Evolutionary conservation across 805 yeast genomes (phyloP), one percentile per base, ranked within the genome.

Genomic region (Candida takata): DNA sequence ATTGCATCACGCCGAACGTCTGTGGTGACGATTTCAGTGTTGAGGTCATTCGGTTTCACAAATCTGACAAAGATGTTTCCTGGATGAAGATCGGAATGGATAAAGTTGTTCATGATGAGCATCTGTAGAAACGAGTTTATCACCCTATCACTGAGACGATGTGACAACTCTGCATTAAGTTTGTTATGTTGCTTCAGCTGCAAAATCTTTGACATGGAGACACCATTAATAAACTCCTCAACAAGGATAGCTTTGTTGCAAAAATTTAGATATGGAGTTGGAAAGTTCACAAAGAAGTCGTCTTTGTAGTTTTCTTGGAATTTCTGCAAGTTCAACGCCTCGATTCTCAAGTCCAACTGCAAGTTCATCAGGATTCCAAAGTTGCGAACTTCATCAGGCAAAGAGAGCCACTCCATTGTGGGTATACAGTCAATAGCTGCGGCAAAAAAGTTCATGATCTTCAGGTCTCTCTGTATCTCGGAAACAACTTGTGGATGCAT

Each of bases 71-170:
- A 74, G 52, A 92, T 84, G 57, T 92, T 92, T 4, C 99, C 99
- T 0, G 98, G 97, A 48, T 92, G 99, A 40, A 92, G 66, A 61
- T 92, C 99, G 0, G 97, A 90, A 57, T 92, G 99, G 29, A 88
- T 85, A 58, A 92, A 92, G 57, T 92, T 88, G 61, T 92, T 95
- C 36, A 90, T 60, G 34, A 92, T 81, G 43, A 92, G 67, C 99
- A 92, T 92, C 50, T 87, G 83, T 44, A 92, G 65, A 49, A 92
- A 92, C 4, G 97, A 84, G 55, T 92, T 95, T 17, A 92, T 74
- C 8, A 95, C 84, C 43, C 82, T 81, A 51, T 84, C 87, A 51
- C 87, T 79, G 20, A 80, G 66, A 49, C 74, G 77, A 46, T 77
- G 79, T 12, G 88, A 77, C 28, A 85, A 67, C 57, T 52, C 65